phyloP scores from a whole-genome alignment of 768 basidiomycete genomes.

The Saitozyma sp. region DNA sequence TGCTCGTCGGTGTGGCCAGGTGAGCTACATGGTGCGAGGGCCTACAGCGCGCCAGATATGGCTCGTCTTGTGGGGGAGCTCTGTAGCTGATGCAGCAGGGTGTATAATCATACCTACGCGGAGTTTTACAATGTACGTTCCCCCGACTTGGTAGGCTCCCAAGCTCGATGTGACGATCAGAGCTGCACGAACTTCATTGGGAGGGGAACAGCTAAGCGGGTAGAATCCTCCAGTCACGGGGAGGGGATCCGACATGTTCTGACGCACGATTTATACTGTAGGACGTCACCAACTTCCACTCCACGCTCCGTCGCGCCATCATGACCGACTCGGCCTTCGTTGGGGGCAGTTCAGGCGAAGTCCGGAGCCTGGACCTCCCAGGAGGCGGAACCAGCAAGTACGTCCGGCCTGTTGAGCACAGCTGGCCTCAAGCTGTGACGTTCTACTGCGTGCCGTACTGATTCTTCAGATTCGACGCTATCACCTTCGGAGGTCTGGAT shows the following conservation, averaged over 20 bases:
- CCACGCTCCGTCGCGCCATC: conserved; percentile 74
- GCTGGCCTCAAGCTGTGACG: neutral
- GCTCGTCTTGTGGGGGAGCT: neutral
- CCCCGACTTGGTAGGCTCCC: neutral
- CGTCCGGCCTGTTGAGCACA: neutral
- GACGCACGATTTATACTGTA: conserved; percentile 53
- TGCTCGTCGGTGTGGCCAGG: conserved; percentile 88
- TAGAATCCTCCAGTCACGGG: neutral
- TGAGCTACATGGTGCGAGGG: conserved; percentile 50
- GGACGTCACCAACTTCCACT: conserved; percentile 80
- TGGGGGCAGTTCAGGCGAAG: conserved; percentile 56
- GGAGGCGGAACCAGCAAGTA: conserved; percentile 40
- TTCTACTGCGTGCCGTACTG: neutral
- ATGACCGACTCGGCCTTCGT: conserved; percentile 62
- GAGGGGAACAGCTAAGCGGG: no score
- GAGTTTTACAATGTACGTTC: conserved; percentile 31
- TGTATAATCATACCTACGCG: conserved; percentile 41
- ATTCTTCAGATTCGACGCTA: conserved; percentile 31
- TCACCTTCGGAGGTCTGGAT: conserved; percentile 32
- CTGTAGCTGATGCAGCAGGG: conserved; percentile 19
- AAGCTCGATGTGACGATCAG: no score
- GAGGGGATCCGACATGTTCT: neutral
- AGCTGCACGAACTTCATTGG: no score
- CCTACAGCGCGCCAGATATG: neutral
- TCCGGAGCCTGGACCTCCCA: conserved; percentile 61